Evolutionary conservation across 1,284 basidiomycete genomes (phyloP), one percentile per base, ranked within the genome.

Genomic region (Rhodofomes roseus): DNA sequence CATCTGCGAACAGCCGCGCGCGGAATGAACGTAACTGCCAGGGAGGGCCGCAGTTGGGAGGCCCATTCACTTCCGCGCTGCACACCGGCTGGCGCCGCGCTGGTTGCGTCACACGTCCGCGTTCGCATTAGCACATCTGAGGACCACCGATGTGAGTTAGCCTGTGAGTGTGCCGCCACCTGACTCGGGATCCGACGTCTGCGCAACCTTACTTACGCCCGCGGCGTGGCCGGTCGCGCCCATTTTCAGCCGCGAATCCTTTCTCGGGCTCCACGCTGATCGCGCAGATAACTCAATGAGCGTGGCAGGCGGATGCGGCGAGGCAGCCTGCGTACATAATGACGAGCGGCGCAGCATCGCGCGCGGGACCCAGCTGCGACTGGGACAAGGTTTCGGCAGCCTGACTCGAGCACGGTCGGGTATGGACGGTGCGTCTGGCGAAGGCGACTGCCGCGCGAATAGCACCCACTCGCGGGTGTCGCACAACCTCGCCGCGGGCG

Each of bases 1-100:
- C 46, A 46, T 48, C 31, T 39, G 55, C 55, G 55, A 57, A 51
- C 44, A 57, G 55, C 31, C n/a, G 55, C 46, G 46, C 46, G 23
- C 46, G 46, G 46, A 23, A n/a, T n/a, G n/a, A 7, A 48, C 22
- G 23, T n/a, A 29, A 27, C 25, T n/a, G 46, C 16, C 46, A 16
- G 16, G 46, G 12, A 4, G 20, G 27, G 46, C n/a, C 25, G n/a
- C 44, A 46, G 22, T 27, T 25, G 23, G 22, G 23, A 16, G 20
- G 44, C 23, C n/a, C 23, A 9, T 22, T 46, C 23, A 12, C 25
- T 29, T 48, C 12, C 37, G 16, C 44, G 44, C 22, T 18, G 12
- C 1, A 29, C 25, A n/a, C 46, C 14, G 46, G 7, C 22, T n/a
- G 46, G 46, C 11, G 27, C 25, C 46, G 46, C 29, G 7, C 22